Evolutionary conservation across 345 rosid genomes (phyloP), one percentile per base, ranked within the genome.

Genomic region (Nasturtium officinale): DNA sequence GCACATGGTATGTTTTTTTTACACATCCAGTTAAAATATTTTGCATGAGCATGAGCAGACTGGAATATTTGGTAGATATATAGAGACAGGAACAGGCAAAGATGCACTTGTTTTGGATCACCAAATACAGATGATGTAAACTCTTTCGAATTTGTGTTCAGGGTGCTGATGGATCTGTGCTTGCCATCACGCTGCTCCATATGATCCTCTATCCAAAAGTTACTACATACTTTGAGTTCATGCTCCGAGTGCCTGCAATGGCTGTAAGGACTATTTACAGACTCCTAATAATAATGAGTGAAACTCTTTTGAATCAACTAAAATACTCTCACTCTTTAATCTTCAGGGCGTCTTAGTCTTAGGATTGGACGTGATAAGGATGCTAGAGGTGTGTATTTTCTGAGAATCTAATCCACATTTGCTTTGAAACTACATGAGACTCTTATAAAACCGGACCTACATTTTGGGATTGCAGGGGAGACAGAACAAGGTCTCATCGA

Each of bases 111-210:
- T 37, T 71, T 60, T 5, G 75, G 20, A 70, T 59, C 65, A 30
- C 10, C n/a, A 58, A 35, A 46, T 48, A 5, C 15, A 0, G 45
- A 42, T 61, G 51, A 50, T 23, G 16, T 42, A 21, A 42, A 12
- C 53, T 58, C 71, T 38, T 45, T 18, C 1, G 9, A 35, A 60
- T 51, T 35, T 57, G 30, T 64, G 50, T 66, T 42, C 71, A 92
- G 96, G 98, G 98, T 7, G 88, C 98, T 20, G 82, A 92, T 28
- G 98, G 90, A 54, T 86, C 96, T 46, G 90, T 92, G 60, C 82
- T 81, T 73, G 98, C 98, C 59, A 86, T 92, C 65, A 73, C 87
- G 87, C 82, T 90, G 64, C 88, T 92, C 25, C 82, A 84, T 67
- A 90, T 92, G 84, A 83, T 88, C 80, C 76, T 92, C 71, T 68